Evolutionary conservation across 495 filamentous ascomycete genomes (phyloP).

Genomic region (Daldinia grandis): DNA sequence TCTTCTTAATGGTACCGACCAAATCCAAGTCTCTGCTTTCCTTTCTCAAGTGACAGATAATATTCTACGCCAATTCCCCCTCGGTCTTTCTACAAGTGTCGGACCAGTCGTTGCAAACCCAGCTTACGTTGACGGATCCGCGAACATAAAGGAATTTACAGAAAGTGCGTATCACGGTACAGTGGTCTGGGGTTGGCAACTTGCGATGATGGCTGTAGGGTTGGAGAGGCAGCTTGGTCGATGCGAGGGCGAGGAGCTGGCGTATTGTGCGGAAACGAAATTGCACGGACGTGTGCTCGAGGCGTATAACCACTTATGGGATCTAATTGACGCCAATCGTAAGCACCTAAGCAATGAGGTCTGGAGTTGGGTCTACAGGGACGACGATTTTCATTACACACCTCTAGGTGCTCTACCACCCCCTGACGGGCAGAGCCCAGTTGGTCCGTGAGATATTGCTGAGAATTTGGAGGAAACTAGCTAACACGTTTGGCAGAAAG

Average conservation of each 20-base stretch:
- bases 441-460: conserved; percentile 31
- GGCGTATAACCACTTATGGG: conserved; percentile 70
- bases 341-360: conserved; percentile 65
- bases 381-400: conserved; percentile 58
- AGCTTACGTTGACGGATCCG: conserved; percentile 61
- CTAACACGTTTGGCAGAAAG: conserved; percentile 49
- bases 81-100: conserved; percentile 64
- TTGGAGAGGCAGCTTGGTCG: conserved; percentile 58
- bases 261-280: conserved; percentile 59
- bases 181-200: conserved; percentile 71
- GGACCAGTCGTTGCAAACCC: conserved; percentile 70
- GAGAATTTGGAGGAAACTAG: conserved; percentile 4
- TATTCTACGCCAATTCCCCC: conserved; percentile 65
- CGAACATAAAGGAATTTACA: conserved; percentile 62
- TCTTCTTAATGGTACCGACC: conserved; percentile 67
- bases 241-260: conserved; percentile 49
- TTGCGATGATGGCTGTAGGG: conserved; percentile 71
- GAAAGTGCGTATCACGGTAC: conserved; percentile 70
- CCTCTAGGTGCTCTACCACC: conserved; percentile 63
- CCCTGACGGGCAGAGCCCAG: conserved; percentile 56
- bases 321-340: conserved; percentile 63
- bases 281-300: conserved; percentile 60
- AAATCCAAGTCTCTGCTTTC: conserved; percentile 64
- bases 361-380: conserved; percentile 68
- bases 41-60: conserved; percentile 64